Percentiles rank a stretch among this genome's conserved stretches.
Conservation (phyloP, 2,329 filamentous ascomycete species). For the Penicillium expansum region DNA sequence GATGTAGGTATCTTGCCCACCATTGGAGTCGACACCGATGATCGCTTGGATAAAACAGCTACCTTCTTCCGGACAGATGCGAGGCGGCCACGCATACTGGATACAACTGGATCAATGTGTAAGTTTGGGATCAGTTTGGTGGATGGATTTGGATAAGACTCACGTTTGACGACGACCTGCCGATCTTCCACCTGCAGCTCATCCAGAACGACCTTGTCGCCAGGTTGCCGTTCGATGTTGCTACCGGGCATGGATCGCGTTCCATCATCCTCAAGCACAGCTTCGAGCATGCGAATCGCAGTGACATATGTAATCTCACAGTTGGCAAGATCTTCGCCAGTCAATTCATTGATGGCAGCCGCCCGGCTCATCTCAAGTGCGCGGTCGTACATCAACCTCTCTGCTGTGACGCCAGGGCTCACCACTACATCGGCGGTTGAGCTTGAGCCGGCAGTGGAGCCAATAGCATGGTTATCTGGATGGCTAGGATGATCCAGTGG, state of each 20-base stretch:
- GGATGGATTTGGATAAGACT: slow-evolving; percentile 27
- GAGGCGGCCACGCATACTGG: slow-evolving; percentile 50
- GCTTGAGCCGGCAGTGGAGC: slow-evolving; percentile 57
- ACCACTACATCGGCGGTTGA: slow-evolving; percentile 75
- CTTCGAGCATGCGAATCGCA: slow-evolving; percentile 91
- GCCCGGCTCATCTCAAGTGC: slow-evolving; percentile 94
- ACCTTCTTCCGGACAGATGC: slow-evolving; percentile 50
- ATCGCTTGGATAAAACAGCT: slow-evolving; percentile 46
- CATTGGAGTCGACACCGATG: slow-evolving; percentile 37
- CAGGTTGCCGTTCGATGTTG: slow-evolving; percentile 25
- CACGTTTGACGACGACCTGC: slow-evolving; percentile 50
- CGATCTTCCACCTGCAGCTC: slow-evolving; percentile 48
- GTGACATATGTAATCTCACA: slow-evolving; percentile 94
- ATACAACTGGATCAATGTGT: slow-evolving; percentile 39
- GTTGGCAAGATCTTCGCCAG: slow-evolving; percentile 79
- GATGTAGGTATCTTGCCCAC: slow-evolving; percentile 32
- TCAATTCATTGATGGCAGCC: slow-evolving; percentile 92
- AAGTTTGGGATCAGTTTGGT: neutral
- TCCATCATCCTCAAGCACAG: slow-evolving; percentile 82
- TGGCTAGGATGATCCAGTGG: slow-evolving; percentile 83
- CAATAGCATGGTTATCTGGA: slow-evolving; percentile 69
- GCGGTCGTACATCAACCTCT: slow-evolving; percentile 97
- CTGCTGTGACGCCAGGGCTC: slow-evolving; percentile 85
- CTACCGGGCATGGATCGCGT: slow-evolving; percentile 28
- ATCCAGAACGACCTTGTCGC: slow-evolving; percentile 41